Base-by-base conservation (phyloP, 495 filamentous ascomycete species). In the Recurvomyces mirabilis region DNA sequence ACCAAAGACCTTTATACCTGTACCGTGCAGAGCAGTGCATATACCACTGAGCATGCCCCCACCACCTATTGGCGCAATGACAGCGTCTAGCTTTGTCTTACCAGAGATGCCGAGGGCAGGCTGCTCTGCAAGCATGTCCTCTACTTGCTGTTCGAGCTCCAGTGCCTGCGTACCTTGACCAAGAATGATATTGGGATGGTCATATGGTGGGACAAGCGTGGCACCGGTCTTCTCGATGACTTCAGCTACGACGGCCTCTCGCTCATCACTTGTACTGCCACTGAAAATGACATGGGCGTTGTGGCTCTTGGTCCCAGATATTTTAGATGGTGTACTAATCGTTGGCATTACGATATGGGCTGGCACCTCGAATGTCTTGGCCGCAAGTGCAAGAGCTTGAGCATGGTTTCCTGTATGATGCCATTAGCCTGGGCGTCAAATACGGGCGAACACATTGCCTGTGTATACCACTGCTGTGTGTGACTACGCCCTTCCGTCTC, bases 341-440 rank as follows among this genome's bases (percentile, higher is more conserved):
- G 60, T 52, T 0, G 91, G 91, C 91, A 98, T 98, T 31, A 96
- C 78, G 52, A 98, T 84, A 65, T 86, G 71, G 0, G 86, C 82
- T 1, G 78, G 77, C 51, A 84, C 68, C 13, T 63, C 52, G 48
- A 75, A 66, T 9, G 73, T 77, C 14, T 67, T 71, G 5, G 91
- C 86, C 0, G 91, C 91, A 28, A 95, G 78, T 3, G 91, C 77
- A 43, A 96, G 80, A 15, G 91, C 91, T 73, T 93, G 87, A 0
- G 91, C 91, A 64, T 98, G 91, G 67, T 98, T 96, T 21, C 89
- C 88, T 86, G 38, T 17, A 22, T 37, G 34, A 32, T 4, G 4
- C 17, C 15, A 37, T 37, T 4, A 37, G 34, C n/a, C n/a, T n/a
- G n/a, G n/a, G n/a, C n/a, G 10, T 7, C 34, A 3, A 5, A 15